phyloP scores from a whole-genome alignment of 1,284 basidiomycete genomes.

The Macrocystidia cucumis region DNA sequence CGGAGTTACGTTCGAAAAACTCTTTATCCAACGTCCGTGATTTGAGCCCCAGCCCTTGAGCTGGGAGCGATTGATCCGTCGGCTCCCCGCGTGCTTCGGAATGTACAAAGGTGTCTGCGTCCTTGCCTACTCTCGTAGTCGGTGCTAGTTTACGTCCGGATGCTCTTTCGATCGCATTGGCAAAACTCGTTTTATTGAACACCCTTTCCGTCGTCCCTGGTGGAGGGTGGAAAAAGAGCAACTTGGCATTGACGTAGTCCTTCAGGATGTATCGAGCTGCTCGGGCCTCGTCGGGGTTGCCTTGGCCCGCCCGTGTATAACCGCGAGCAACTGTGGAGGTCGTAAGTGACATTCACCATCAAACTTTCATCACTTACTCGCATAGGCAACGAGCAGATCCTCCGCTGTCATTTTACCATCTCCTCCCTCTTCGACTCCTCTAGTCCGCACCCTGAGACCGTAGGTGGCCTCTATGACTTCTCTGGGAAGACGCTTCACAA shows the following conservation, averaged over 20 bases:
- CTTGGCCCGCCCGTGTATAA: constrained; percentile 89
- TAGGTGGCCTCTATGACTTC: constrained; percentile 88
- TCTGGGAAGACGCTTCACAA: constrained; percentile 78
- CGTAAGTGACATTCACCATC: constrained; percentile 8
- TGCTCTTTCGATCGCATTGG: constrained; percentile 50
- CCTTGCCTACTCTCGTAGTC: constrained; percentile 74
- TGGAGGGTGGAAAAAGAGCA: constrained; percentile 88
- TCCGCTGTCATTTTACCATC: constrained; percentile 74
- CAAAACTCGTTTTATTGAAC: constrained; percentile 77
- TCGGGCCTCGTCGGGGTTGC: constrained; percentile 95
- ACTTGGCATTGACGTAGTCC: constrained; percentile 94
- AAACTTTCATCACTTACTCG: constrained; percentile 52
- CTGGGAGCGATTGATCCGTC: constrained; percentile 25
- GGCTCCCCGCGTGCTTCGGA: constrained; percentile 15
- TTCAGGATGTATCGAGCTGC: constrained; percentile 92
- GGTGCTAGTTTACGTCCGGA: constrained; percentile 81
- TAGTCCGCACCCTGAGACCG: constrained; percentile 73
- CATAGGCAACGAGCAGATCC: constrained; percentile 84
- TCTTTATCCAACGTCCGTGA: constrained; percentile 71
- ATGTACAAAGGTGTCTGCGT: constrained; percentile 74
- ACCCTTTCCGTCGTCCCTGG: constrained; percentile 59
- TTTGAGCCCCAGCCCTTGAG: constrained; percentile 37
- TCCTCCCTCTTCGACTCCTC: constrained; percentile 78
- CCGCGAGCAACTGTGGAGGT: constrained; percentile 76
- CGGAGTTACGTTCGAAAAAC: constrained; percentile 66